Evolutionary conservation across 495 filamentous ascomycete species (phyloP).

Genomic region (Annulohypoxylon nitens): DNA sequence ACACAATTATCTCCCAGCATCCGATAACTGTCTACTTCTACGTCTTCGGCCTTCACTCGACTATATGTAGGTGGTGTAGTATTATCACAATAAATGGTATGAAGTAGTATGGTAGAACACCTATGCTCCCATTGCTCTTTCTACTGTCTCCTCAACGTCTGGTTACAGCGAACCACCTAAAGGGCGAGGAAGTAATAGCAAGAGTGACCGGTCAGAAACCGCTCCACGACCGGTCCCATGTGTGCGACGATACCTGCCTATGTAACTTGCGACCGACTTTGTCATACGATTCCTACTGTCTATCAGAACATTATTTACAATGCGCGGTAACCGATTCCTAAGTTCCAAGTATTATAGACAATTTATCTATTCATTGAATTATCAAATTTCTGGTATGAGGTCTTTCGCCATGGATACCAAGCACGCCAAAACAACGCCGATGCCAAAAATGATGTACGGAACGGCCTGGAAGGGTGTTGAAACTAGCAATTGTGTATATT

Average conservation of each 20-base stretch:
- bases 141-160: no score
- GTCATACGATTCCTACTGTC: conserved; percentile 8
- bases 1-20: no score
- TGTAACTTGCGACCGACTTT: conserved; percentile 3
- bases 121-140: no score
- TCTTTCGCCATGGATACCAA: conserved; percentile 20
- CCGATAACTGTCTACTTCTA: no score
- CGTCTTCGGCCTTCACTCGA: no score
- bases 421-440: conserved; percentile 34
- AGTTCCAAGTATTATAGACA: background rate
- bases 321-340: background rate
- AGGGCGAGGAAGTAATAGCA: no score
- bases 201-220: no score
- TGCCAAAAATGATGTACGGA: conserved; percentile 79
- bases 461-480: conserved; percentile 89
- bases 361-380: background rate
- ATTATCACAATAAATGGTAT: no score
- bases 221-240: background rate
- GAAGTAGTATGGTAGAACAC: no score
- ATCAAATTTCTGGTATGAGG: background rate
- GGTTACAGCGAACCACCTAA: no score
- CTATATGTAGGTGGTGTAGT: no score
- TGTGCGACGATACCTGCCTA: background rate
- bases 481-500: conserved; percentile 74
- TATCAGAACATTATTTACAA: background rate